Evolutionary conservation across 2,329 filamentous ascomycete species (phyloP), one percentile per base, ranked within the genome.

Genomic region (Neonectria hederae): DNA sequence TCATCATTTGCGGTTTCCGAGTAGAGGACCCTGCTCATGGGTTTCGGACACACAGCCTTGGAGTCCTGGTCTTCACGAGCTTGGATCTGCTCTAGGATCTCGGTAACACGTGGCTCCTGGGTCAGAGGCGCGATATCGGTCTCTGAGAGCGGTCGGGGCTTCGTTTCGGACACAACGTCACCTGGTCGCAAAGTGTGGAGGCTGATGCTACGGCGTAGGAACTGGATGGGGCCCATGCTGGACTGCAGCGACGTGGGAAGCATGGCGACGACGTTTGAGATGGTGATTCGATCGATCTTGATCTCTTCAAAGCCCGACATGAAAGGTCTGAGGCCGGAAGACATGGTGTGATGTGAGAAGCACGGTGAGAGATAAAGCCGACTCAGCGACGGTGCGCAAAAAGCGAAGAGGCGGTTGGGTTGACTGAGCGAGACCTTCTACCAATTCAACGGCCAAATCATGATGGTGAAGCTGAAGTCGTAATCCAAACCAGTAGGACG

Each of bases 231-330:
- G 3, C 83, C 83, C 22, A 88, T 78, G 62, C 83, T 80, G 38
- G 80, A 83, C 70, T 85, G 83, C 5, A 89, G 77, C 5, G 85
- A 79, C 1, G 80, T 77, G 4, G 87, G 86, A 8, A 89, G 81
- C 62, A 88, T 81, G 6, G 82, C 80, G 73, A 85, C 86, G 17
- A 88, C 78, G 63, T 83, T 82, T 22, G 83, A 84, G 49, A 82
- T 76, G n/a, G 72, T 75, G 54, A 74, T 72, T 46, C 75, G 74
- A 14, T 77, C 76, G 63, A 76, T 68, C 43, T 75, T 72, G 55
- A 76, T 64, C 55, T 76, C 74, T 28, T 74, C 72, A 3, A 76
- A 69, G 45, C 69, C 62, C 28, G 73, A 66, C 8, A 66, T 55
- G 45, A 70, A 71, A 22, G 63, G 59, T 54, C 62, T 65, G 26